Evolutionary conservation across 768 basidiomycete species (phyloP).

Genomic region (Phaffia australis): DNA sequence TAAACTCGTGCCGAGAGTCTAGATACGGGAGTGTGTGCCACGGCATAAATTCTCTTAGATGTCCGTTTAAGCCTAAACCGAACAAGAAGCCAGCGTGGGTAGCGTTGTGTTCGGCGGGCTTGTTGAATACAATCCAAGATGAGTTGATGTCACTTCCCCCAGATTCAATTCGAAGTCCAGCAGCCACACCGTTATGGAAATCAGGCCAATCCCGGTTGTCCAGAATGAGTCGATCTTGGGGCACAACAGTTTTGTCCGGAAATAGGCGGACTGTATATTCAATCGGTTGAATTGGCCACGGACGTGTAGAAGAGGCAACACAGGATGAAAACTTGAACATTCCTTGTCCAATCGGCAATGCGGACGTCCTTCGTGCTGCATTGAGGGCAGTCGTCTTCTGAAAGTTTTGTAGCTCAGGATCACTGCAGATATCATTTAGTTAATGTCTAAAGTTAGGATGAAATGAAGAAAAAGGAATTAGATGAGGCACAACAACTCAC

Average conservation of each 20-base stretch:
- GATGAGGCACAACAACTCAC: slow-evolving; percentile 46
- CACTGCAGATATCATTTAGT: slow-evolving; percentile 43
- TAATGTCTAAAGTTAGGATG: not conserved
- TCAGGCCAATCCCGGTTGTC: slow-evolving; percentile 86
- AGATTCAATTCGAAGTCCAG: slow-evolving; percentile 71
- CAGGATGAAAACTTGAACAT: slow-evolving; percentile 83
- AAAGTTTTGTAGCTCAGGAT: slow-evolving; percentile 75
- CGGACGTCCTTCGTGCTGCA: slow-evolving; percentile 77
- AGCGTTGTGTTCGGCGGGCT: slow-evolving; percentile 75
- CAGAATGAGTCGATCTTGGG: slow-evolving; percentile 54
- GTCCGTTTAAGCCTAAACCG: slow-evolving; percentile 83
- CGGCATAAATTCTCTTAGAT: slow-evolving; percentile 74
- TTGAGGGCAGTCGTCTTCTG: slow-evolving; percentile 70
- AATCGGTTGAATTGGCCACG: slow-evolving; percentile 35
- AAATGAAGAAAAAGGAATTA: not conserved
- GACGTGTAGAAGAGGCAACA: slow-evolving; percentile 50
- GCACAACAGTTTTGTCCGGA: slow-evolving; percentile 55
- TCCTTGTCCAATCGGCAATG: slow-evolving; percentile 77
- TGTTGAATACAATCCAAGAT: slow-evolving; percentile 90
- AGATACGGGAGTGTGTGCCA: slow-evolving; percentile 95
- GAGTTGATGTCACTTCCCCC: slow-evolving; percentile 68
- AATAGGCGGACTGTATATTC: slow-evolving; percentile 53
- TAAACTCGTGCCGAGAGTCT: slow-evolving; percentile 90
- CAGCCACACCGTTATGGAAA: slow-evolving; percentile 94
- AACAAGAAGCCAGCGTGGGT: slow-evolving; percentile 95